These are phyloP conservation scores for Exserohilum turcica DNA, from an alignment of 2,329 filamentous ascomycete genomes.

Conservation along the genomic window DNA sequence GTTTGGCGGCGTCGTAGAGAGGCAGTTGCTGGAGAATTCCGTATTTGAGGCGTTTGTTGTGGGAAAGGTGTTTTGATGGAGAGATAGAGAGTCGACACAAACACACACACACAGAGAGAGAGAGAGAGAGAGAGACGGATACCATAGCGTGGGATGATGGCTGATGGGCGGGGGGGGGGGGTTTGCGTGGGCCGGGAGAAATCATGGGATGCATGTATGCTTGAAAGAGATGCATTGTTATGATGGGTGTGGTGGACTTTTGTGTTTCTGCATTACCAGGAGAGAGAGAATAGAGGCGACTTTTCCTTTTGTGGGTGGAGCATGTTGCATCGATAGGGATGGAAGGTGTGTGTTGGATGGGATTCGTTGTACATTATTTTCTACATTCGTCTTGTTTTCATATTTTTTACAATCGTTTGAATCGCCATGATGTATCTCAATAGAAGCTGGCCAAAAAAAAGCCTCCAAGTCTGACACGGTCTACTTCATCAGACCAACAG, in stretches of 20 bases:
- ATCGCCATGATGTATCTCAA: not conserved
- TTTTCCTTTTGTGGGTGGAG: no score
- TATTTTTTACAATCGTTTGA: not conserved
- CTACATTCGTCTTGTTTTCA: not conserved
- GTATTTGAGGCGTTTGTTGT: conserved; percentile 23
- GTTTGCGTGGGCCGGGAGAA: not conserved
- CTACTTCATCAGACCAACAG: not conserved
- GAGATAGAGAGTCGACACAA: not conserved
- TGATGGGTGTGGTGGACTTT: no score
- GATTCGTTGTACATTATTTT: not conserved
- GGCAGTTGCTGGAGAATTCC: conserved; percentile 17
- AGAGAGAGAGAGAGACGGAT: no score
- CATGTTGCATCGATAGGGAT: not conserved
- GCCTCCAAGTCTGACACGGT: not conserved
- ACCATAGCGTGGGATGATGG: no score
- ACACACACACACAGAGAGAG: no score
- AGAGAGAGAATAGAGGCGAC: no score
- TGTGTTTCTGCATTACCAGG: no score
- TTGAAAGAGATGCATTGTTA: no score
- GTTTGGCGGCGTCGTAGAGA: conserved; percentile 31
- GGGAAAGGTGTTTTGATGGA: conserved; percentile 17
- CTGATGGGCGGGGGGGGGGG: not conserved
- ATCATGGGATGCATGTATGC: not conserved
- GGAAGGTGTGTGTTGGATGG: not conserved
- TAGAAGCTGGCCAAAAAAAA: not conserved